These are phyloP conservation scores for Pseudogymnoascus sp. DNA, from an alignment of 2,329 filamentous ascomycete species.

Conservation along the genomic window DNA sequence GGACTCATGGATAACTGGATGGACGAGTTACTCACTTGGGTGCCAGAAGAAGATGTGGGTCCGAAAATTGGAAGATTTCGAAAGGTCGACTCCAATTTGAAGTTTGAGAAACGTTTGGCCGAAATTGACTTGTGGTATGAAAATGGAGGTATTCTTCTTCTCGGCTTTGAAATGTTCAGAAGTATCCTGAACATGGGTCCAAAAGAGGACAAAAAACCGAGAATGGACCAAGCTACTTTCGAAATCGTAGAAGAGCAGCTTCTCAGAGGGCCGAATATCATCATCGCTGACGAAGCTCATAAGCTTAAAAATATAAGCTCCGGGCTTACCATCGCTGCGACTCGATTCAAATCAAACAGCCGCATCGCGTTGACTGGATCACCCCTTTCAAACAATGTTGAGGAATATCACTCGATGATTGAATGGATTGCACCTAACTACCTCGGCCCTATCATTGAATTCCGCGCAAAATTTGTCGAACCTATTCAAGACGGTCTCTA, in stretches of 20 bases:
- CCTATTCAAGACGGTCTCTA: conserved; percentile 69
- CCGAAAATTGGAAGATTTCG: conserved; percentile 44
- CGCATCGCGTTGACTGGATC: conserved; percentile 83
- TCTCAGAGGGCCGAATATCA: conserved; percentile 55
- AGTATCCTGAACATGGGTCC: conserved; percentile 29
- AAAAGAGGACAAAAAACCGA: conserved; percentile 21
- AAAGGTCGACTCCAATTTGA: conserved; percentile 41
- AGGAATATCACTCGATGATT: conserved; percentile 81
- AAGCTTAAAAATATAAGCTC: conserved; percentile 58
- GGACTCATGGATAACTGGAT: conserved; percentile 73
- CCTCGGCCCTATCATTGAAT: conserved; percentile 60
- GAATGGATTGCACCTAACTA: conserved; percentile 78
- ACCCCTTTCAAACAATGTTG: conserved; percentile 73
- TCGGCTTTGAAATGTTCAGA: conserved; percentile 66
- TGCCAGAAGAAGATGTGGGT: conserved; percentile 36
- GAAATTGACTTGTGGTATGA: conserved; percentile 51
- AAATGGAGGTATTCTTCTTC: conserved; percentile 63
- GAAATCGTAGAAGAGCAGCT: conserved; percentile 40
- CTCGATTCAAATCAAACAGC: conserved; percentile 54
- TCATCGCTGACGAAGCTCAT: conserved; percentile 83
- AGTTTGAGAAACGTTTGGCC: conserved; percentile 31
- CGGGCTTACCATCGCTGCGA: conserved; percentile 44
- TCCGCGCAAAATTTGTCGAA: conserved; percentile 58
- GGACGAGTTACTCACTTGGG: conserved; percentile 68
- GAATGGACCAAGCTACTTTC: conserved; percentile 26